Base-by-base conservation (phyloP, 2,329 filamentous ascomycete genomes). In the Aspergillus oerlinghausenensis region DNA sequence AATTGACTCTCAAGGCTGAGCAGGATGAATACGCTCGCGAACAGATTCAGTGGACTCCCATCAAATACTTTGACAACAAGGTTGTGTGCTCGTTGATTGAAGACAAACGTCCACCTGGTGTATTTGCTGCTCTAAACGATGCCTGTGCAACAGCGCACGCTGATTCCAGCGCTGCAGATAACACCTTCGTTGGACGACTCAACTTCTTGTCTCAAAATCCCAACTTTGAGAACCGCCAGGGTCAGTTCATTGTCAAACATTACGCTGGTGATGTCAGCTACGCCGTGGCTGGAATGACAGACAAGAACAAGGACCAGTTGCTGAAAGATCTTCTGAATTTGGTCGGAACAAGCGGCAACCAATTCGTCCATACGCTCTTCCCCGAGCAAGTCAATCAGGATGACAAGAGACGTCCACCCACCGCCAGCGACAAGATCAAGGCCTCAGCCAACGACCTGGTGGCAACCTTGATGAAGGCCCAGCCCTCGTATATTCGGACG, bases 1-100 rank as follows among this genome's bases (percentile, higher is more conserved):
- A 99, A 75, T 80, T 99, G 66, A 99, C 94, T 0, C 77, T 99
- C 60, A 96, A 96, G 79, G 88, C 94, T 0, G 94, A 99, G 73
- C 94, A 99, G 77, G 94, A 99, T 66, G 94, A 99, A 73, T 99
- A 99, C 69, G 91, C 89, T 17, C 83, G 90, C 50, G 94, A 99
- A 75, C 88, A 97, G 79, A 99, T 99, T 70, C 87, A 96, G 71
- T 99, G 94, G 94, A 97, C 92, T 0, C 94, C 94, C 2, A 99
- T 99, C 81, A 95, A 94, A 69, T 99, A 97, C 77, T 99, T 97
- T 67, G 94, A 99, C 77, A 99, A 99, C 82, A 97, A 97, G 80
- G 88, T 99, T 50, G 94, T 99, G 56, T 99, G 94, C 73, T 94
- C 97, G 60, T 75, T 99, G 69, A 99, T 99, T 65, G 94, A 99